Percentiles rank a stretch among this genome's conserved stretches.
Evolutionary conservation across 2,329 filamentous ascomycete genomes (phyloP).

Genomic region (Raffaelea ambrosiae): DNA sequence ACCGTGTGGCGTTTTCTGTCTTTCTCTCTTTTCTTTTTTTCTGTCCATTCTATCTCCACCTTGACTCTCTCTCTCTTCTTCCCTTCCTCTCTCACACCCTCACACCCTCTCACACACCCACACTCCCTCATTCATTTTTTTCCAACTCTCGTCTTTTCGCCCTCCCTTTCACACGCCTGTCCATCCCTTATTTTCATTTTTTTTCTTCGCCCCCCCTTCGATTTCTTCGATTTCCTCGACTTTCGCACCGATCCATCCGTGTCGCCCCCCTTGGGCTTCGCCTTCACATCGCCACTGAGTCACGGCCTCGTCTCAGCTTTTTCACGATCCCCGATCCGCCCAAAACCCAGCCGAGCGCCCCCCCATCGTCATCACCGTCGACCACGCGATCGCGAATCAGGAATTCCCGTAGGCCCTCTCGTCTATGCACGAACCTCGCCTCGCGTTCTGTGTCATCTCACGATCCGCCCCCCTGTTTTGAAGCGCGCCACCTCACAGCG

Average conservation of each 20-base stretch:
- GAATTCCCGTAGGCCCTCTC: too few species aligned
- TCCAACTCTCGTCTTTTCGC: neutral
- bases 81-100: neutral
- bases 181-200: neutral
- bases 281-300: slow-evolving; percentile 1
- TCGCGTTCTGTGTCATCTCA: neutral
- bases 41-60: neutral
- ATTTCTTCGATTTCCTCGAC: too few species aligned
- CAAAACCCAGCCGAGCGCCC: neutral
- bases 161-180: neutral
- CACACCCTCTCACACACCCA: neutral
- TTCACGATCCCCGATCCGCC: neutral
- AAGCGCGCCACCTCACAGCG: slow-evolving; percentile 26
- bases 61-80: neutral
- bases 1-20: slow-evolving; percentile 10
- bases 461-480: neutral
- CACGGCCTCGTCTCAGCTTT: neutral
- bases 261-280: too few species aligned
- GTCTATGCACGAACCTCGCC: too few species aligned
- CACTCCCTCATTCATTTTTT: neutral
- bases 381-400: slow-evolving; percentile 14
- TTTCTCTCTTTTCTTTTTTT: slow-evolving; percentile 1
- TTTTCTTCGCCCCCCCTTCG: slow-evolving; percentile 1
- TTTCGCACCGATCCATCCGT: slow-evolving; percentile 2
- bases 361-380: slow-evolving; percentile 10